A percentile compares a stretch with the other conserved stretches of the same genome.
phyloP scores from a whole-genome alignment of 208 protist genomes.

The Perkinsela sp. region DNA sequence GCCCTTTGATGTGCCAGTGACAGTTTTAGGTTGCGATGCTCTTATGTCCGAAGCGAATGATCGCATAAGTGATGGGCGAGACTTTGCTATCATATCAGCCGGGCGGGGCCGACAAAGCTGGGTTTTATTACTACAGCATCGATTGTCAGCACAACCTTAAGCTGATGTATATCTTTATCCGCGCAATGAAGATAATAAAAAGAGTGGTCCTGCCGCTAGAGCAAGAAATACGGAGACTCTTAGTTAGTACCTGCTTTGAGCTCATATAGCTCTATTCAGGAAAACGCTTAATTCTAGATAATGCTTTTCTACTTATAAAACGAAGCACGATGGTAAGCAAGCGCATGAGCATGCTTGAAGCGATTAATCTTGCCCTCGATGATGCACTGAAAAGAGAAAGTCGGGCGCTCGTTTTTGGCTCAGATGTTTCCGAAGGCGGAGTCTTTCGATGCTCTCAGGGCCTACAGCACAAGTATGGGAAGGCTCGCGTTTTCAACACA shows the following conservation, averaged over 20 bases:
- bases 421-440: slow-evolving; percentile 88
- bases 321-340: too few relatives aligned
- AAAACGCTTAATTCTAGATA: too few relatives aligned
- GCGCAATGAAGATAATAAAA: too few relatives aligned
- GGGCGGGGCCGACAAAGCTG: too few relatives aligned
- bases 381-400: slow-evolving; percentile 47
- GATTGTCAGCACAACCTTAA: too few relatives aligned
- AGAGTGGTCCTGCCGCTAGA: too few relatives aligned
- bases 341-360: slow-evolving; percentile 71
- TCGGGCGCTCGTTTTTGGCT: slow-evolving; percentile 71
- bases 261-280: too few relatives aligned
- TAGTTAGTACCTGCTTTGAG: too few relatives aligned
- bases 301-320: too few relatives aligned
- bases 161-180: too few relatives aligned
- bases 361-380: slow-evolving; percentile 78
- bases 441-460: slow-evolving; percentile 77
- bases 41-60: neutral
- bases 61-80: neutral
- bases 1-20: neutral
- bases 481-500: slow-evolving; percentile 79
- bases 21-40: neutral
- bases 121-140: too few relatives aligned
- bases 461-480: slow-evolving; percentile 47
- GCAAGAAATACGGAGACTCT: too few relatives aligned
- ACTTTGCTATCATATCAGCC: neutral